Base-by-base conservation (phyloP, 441 rosid species). In the Populus trichocarpa region DNA sequence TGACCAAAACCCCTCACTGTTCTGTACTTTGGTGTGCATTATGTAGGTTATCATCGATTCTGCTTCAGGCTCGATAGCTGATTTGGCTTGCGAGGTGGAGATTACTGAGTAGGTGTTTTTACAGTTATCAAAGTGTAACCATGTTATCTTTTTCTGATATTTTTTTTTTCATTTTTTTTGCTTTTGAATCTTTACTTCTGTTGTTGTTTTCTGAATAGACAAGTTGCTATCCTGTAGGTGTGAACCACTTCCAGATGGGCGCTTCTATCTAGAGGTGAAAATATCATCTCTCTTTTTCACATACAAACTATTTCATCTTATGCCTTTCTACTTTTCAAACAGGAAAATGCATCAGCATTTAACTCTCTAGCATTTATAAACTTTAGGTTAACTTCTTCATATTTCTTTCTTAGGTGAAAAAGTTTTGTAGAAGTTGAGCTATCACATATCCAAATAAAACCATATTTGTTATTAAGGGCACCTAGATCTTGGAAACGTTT, bases 201-300 rank as follows among this genome's bases (percentile, higher is more conserved):
- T 33, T 59, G 63, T 6, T 73, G n/a, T 76, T 38, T 71, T 25
- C n/a, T 78, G n/a, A 75, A 57, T 66, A 61, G 35, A 67, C 42
- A 11, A 59, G 25, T 66, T 72, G 66, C 77, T 80, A 38, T 42
- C 76, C 66, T 75, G 80, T 79, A 96, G 99, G 90, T 94, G 97
- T 77, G 98, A 94, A 82, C 96, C 98, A 80, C 94, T 93, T 81
- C 95, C 98, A n/a, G 97, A 93, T 86, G 98, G 98, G 64, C 90
- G 96, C 71, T 92, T 96, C 83, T 89, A 87, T 84, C 83, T 96
- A 71, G 97, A 96, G 98, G 99, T 94, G 77, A 85, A 78, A 53
- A 40, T 65, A 75, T 78, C 32, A 32, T 70, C 20, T 25, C 78
- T 72, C 57, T 72, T 67, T 26, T 76, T 59, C 72, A 40, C 81